Percentiles rank a stretch among this genome's conserved stretches.
These are phyloP conservation scores for Tritrichomonas foetus DNA, from an alignment of 208 protist species.

Conservation along the genomic window DNA sequence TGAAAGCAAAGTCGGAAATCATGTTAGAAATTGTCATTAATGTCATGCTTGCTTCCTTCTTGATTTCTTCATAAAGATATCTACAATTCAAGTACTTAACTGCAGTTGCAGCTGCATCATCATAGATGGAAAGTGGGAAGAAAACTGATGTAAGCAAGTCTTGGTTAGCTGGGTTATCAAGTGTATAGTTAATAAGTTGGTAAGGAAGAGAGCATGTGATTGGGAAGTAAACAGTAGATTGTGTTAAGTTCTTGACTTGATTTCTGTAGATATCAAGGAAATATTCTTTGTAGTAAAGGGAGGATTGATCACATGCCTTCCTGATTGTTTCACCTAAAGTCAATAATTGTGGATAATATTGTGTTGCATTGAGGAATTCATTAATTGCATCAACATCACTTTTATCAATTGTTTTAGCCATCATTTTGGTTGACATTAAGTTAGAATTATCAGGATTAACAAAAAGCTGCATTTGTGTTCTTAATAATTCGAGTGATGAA, in stretches of 20 bases:
- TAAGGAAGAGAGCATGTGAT: constrained; percentile 23
- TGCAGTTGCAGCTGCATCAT: background rate
- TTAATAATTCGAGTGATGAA: background rate
- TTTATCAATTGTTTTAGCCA: background rate
- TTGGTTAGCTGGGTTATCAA: background rate
- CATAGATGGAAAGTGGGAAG: background rate
- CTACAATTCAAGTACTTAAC: background rate
- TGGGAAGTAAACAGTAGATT: background rate
- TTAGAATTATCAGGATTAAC: background rate
- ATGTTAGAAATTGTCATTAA: background rate
- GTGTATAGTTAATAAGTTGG: background rate
- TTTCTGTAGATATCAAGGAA: constrained; percentile 25
- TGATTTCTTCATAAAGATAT: constrained; percentile 4
- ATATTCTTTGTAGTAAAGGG: constrained; percentile 17
- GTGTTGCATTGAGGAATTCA: background rate
- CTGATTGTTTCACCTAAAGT: background rate
- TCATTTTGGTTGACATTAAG: background rate
- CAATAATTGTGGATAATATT: background rate
- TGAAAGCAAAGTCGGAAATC: constrained; percentile 1
- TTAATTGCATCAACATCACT: background rate
- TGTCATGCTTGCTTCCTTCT: background rate
- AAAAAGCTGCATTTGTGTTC: background rate
- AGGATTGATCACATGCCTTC: background rate
- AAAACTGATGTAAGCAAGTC: background rate
- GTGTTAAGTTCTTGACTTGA: background rate